Percentiles rank a stretch among this genome's conserved stretches.
Conservation (phyloP, 2,329 filamentous ascomycete species). For the Cercospora janseana region DNA sequence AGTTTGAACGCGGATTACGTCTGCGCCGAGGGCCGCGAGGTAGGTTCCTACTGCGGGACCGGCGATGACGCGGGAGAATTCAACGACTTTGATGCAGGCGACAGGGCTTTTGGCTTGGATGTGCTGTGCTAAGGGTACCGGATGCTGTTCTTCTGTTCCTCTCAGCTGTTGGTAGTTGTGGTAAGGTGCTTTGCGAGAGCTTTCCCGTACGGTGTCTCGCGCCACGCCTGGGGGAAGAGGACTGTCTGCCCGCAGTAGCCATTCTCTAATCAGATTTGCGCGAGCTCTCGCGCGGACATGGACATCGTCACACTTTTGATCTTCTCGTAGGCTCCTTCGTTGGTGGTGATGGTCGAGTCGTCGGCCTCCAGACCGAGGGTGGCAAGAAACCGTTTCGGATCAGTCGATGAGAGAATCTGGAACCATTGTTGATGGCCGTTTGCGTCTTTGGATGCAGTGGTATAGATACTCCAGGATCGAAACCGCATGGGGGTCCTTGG, state of each 20-base stretch:
- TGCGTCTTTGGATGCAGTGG: constrained; percentile 46
- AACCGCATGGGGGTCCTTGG: constrained; percentile 44
- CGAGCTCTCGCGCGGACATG: constrained; percentile 45
- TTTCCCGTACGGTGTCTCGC: constrained; percentile 47
- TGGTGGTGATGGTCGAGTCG: constrained; percentile 28
- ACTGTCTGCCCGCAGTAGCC: constrained; percentile 29
- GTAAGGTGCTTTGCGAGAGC: constrained; percentile 44
- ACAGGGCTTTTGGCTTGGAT: constrained; percentile 33
- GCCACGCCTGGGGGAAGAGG: constrained; percentile 45
- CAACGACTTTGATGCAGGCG: constrained; percentile 40
- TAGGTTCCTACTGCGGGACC: constrained; percentile 33
- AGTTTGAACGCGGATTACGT: constrained; percentile 33
- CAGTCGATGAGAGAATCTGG: constrained; percentile 52
- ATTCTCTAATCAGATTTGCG: constrained; percentile 43
- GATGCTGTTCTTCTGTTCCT: constrained; percentile 13
- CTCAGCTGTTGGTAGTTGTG: constrained; percentile 23
- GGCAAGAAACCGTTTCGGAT: constrained; percentile 45
- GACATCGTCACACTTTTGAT: constrained; percentile 37
- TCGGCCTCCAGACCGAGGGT: constrained; percentile 48
- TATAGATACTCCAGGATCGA: constrained; percentile 49
- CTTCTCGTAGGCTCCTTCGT: constrained; percentile 37
- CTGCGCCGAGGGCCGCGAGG: constrained; percentile 33
- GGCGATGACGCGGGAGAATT: constrained; percentile 33
- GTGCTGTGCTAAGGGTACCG: constrained; percentile 16
- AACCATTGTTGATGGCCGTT: constrained; percentile 41